Evolutionary conservation across 2,329 filamentous ascomycete genomes (phyloP), one percentile per base, ranked within the genome.

Genomic region (Nemania abortiva): DNA sequence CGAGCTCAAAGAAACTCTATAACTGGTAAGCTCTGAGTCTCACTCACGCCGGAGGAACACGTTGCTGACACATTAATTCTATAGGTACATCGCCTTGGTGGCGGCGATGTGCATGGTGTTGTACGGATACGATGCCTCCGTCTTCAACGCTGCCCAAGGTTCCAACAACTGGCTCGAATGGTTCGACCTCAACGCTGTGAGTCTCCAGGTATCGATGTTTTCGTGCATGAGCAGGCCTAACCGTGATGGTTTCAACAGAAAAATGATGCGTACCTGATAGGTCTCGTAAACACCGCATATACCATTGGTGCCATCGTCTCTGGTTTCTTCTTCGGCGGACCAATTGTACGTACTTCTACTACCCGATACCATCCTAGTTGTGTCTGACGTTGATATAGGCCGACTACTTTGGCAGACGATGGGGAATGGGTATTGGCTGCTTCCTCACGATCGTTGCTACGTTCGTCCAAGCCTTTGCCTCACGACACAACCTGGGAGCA

Each of bases 51-150:
- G 18, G 58, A 2, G 47, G 20, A 77, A 47, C 13, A 13, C 11
- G 29, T 27, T 59, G 27, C 31, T 64, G 39, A 66, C 22, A 24
- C 31, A 13, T 63, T 11, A 31, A 4, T 20, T 18, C 10, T n/a
- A 52, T 63, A 87, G 88, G 89, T 92, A 90, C 82, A 88, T 91
- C 72, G 90, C 89, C 68, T 83, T 91, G 59, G 88, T 92, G 72
- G 90, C 90, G 65, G 90, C 91, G 75, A 89, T 89, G 78, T 92
- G 89, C 79, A 92, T 92, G 91, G 89, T 92, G 24, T 84, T 93
- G 53, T 92, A 92, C 77, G 91, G 91, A 66, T 92, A 92, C 77
- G 91, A 92, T 84, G 90, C 90, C 1, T 91, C 89, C 45, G 90
- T 92, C 55, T 93, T 90, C 84, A 93, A 93, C 78, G 89, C 90